Evolutionary conservation across 768 basidiomycete genomes (phyloP).

Genomic region (Naematelia aurantialba): DNA sequence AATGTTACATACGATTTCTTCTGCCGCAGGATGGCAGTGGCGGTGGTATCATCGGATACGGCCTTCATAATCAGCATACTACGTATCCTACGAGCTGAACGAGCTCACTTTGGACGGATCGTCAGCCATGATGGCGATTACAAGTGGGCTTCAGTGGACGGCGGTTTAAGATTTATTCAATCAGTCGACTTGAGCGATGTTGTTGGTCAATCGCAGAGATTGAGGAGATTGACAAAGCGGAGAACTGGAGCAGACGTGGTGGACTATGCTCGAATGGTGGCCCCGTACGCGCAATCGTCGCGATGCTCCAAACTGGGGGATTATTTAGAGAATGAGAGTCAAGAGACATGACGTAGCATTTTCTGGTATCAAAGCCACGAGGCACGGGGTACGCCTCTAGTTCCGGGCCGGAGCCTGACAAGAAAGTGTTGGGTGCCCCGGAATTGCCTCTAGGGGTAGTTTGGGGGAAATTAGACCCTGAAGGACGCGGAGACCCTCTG

Average conservation of each 20-base stretch:
- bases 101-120: constrained; percentile 26
- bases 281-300: not conserved
- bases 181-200: not conserved
- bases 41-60: constrained; percentile 53
- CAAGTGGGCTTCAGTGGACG: too few species aligned
- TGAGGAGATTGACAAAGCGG: not conserved
- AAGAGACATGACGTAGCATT: not conserved
- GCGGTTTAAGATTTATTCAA: too few species aligned
- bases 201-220: not conserved
- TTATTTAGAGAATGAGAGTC: not conserved
- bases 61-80: constrained; percentile 16
- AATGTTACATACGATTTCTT: constrained; percentile 94
- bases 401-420: not conserved
- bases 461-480: not conserved
- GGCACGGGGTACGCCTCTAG: not conserved
- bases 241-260: not conserved
- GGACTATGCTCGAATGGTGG: not conserved
- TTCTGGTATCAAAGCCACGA: not conserved
- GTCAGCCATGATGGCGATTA: constrained; percentile 27
- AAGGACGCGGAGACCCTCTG: not conserved
- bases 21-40: constrained; percentile 89
- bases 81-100: not conserved
- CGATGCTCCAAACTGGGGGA: not conserved
- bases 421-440: not conserved
- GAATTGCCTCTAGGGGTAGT: too few species aligned